phyloP scores from a whole-genome alignment of 805 yeast genomes.

The baker's yeast (Saccharomyces cerevisiae) region DNA sequence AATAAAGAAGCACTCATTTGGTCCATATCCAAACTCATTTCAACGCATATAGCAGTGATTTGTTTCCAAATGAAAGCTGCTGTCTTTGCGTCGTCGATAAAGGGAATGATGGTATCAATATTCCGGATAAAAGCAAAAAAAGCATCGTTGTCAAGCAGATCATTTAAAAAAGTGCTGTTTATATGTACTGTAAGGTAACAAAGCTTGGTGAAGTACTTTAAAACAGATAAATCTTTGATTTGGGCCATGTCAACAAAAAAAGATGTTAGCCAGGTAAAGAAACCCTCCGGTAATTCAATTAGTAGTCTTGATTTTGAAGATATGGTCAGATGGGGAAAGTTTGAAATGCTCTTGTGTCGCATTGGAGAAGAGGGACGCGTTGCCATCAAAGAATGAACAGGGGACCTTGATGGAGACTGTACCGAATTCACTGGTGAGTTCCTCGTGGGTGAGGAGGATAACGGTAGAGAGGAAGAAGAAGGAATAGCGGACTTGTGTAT shows the following conservation, averaged over 20 bases:
- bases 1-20: slow-evolving; percentile 1
- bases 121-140: slow-evolving; percentile 9
- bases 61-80: slow-evolving; percentile 1
- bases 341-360: not conserved
- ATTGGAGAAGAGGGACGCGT: not conserved
- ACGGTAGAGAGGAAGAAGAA: slow-evolving; percentile 1
- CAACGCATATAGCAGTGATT: not conserved
- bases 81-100: not conserved
- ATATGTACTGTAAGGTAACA: slow-evolving; percentile 19
- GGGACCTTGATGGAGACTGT: slow-evolving; percentile 1
- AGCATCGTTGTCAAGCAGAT: slow-evolving; percentile 8
- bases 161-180: slow-evolving; percentile 10
- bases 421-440: slow-evolving; percentile 7
- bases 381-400: not conserved
- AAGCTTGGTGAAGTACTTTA: slow-evolving; percentile 27
- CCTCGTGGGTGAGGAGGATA: slow-evolving; percentile 3
- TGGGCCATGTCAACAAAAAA: slow-evolving; percentile 8
- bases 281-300: slow-evolving; percentile 7
- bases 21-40: not conserved
- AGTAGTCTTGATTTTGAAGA: not conserved
- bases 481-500: not conserved
- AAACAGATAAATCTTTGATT: slow-evolving; percentile 15
- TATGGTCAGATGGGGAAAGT: not conserved
- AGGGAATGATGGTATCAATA: slow-evolving; percentile 1
- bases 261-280: slow-evolving; percentile 16